These are phyloP conservation scores for Meripilus lineatus DNA, from an alignment of 1,284 basidiomycete species.

Conservation along the genomic window DNA sequence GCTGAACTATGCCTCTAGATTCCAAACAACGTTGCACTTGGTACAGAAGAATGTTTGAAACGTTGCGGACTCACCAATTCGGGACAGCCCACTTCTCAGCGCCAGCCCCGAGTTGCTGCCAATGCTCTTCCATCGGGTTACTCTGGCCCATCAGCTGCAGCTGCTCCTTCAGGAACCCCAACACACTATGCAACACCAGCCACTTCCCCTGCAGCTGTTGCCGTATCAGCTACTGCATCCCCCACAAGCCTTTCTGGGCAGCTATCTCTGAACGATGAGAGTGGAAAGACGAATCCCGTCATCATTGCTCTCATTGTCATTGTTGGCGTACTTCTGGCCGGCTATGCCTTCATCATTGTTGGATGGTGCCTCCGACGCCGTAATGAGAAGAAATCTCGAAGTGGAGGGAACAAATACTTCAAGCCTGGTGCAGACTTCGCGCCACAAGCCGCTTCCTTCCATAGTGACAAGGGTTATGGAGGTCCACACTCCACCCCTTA, in stretches of 20 bases:
- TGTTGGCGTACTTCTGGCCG: slow-evolving; percentile 6
- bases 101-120: slow-evolving; percentile 15
- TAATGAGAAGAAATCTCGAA: neutral
- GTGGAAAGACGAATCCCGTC: slow-evolving; percentile 11
- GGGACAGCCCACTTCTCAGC: slow-evolving; percentile 15
- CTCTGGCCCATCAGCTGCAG: slow-evolving; percentile 3
- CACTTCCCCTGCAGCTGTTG: neutral
- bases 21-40: slow-evolving; percentile 17
- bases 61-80: slow-evolving; percentile 12
- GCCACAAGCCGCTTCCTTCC: slow-evolving; percentile 6
- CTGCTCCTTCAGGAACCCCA: neutral
- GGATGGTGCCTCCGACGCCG: slow-evolving; percentile 8
- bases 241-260: neutral
- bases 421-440: slow-evolving; percentile 12
- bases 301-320: slow-evolving; percentile 8
- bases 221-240: neutral
- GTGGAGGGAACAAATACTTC: slow-evolving; percentile 9
- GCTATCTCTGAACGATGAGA: neutral
- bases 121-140: slow-evolving; percentile 16
- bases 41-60: slow-evolving; percentile 15
- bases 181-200: slow-evolving; percentile 1
- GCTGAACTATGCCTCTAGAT: slow-evolving; percentile 9
- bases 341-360: slow-evolving; percentile 11
- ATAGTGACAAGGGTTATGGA: neutral
- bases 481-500: slow-evolving; percentile 2